Percentiles rank a stretch among this genome's conserved stretches.
Evolutionary conservation across 2,329 filamentous ascomycete species (phyloP).

Genomic region (Ceratocystis cacaofunesta): DNA sequence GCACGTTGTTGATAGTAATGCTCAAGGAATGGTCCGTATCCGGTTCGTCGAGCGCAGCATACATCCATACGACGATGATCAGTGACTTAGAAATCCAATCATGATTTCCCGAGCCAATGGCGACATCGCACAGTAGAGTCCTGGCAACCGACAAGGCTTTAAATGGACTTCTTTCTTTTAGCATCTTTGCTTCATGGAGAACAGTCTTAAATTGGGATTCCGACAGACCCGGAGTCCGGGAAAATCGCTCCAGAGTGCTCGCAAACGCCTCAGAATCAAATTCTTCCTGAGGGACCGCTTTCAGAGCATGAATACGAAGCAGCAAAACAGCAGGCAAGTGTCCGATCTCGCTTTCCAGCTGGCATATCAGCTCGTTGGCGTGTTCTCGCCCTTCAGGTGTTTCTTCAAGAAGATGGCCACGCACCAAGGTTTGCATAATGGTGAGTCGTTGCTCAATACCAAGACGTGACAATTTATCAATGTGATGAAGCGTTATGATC

Average conservation of each 20-base stretch:
- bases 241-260: constrained; percentile 44
- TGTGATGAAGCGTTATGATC: constrained; percentile 39
- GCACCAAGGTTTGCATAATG: constrained; percentile 49
- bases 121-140: constrained; percentile 43
- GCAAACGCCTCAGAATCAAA: constrained; percentile 37
- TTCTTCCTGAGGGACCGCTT: constrained; percentile 30
- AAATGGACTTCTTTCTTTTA: constrained; percentile 40
- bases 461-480: constrained; percentile 42
- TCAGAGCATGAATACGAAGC: constrained; percentile 53
- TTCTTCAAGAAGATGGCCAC: constrained; percentile 35
- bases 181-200: constrained; percentile 50
- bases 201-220: constrained; percentile 50
- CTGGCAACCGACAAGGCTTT: constrained; percentile 41
- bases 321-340: constrained; percentile 51
- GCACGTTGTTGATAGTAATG: constrained; percentile 24
- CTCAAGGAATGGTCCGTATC: constrained; percentile 12
- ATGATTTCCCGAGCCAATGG: constrained; percentile 34
- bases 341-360: constrained; percentile 48
- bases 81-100: constrained; percentile 55
- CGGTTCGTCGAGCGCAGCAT: constrained; percentile 28
- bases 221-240: constrained; percentile 43
- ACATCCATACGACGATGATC: constrained; percentile 53
- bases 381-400: constrained; percentile 32
- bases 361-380: constrained; percentile 41
- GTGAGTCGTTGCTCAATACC: constrained; percentile 49